Evolutionary conservation across 2,329 filamentous ascomycete species (phyloP).

Genomic region (Coniochaeta prunicola): DNA sequence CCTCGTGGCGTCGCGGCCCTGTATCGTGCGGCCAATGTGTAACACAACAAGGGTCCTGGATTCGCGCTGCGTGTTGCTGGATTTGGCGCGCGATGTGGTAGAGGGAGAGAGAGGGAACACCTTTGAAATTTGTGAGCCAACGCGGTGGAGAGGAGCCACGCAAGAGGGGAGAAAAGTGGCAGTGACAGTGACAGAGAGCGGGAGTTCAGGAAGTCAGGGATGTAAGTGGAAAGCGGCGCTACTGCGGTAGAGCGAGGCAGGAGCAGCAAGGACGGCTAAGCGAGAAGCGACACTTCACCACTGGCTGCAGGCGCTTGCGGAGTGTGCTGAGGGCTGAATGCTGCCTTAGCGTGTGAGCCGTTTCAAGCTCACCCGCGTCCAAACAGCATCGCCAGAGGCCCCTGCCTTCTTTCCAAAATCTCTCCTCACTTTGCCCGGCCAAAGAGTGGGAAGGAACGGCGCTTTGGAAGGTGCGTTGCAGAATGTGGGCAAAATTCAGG

Average conservation of each 20-base stretch:
- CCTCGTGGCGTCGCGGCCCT: conserved; percentile 1
- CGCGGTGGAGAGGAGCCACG: not conserved
- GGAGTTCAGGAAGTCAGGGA: not conserved
- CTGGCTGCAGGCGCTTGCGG: conserved; percentile 2
- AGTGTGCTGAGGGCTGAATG: conserved; percentile 1
- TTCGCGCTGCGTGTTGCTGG: not conserved
- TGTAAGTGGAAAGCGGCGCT: conserved; percentile 1
- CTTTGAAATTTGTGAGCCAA: not conserved
- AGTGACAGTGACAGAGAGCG: not conserved
- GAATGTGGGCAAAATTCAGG: conserved; percentile 1
- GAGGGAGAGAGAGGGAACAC: not conserved
- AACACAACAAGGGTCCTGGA: not conserved
- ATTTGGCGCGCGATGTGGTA: not conserved
- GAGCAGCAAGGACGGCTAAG: not conserved
- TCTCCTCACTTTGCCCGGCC: not conserved
- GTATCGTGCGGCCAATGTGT: not conserved
- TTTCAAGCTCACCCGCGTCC: not conserved
- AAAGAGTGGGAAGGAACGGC: not conserved
- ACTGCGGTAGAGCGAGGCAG: not conserved
- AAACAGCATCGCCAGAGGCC: not conserved
- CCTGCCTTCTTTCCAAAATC: not conserved
- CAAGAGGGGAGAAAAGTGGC: not conserved
- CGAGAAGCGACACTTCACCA: conserved; percentile 2
- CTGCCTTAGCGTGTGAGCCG: conserved; percentile 2
- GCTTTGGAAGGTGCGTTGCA: not conserved